Evolutionary conservation across 164 flowering plant genomes (phyloP), one percentile per base, ranked within the genome.

Genomic region (Aristolochia californica): DNA sequence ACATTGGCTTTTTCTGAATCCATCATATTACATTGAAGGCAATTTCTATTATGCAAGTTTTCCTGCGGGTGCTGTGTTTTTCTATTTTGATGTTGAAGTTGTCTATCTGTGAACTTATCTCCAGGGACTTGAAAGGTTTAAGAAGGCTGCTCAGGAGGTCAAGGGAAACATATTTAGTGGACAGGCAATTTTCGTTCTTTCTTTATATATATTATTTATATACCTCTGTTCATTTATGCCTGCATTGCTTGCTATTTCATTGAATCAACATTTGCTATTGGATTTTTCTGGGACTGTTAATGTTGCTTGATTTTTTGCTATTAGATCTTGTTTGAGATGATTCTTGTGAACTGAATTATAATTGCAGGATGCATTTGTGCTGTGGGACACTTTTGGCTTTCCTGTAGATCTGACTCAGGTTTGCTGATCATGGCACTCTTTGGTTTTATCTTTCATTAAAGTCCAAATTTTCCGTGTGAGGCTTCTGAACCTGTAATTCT

Each of bases 351-450:
- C 17, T 22, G 15, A 23, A 2, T 5, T 28, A 54, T 53, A 23
- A 25, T 63, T 81, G 73, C 88, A 94, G 99, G 97, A 88, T 79
- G 99, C 99, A 16, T 94, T 94, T 80, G 65, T 86, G 58, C 72
- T 94, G 68, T 94, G 99, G 99, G 97, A 90, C 66, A 94, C 99
- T 13, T 94, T 74, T 77, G 99, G 99, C 17, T 94, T 94, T 62
- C 99, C 99, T 7, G 70, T 90, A 68, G 99, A 94, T 76, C 74
- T 94, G 67, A 94, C 99, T 43, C 96, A 94, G 91, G 99, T 94
- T 56, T 43, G 28, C 55, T 20, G 58, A 24, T 5, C 56, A 57
- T 1, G 10, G 40, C 40, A 34, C 15, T 14, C 7, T 49, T 27
- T 45, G 14, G 26, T 53, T 56, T 49, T 47, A 5, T 26, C 45